Percentiles rank a stretch among this genome's conserved stretches.
phyloP scores from a whole-genome alignment of 2,329 filamentous ascomycete genomes.

The Botrytis aclada region DNA sequence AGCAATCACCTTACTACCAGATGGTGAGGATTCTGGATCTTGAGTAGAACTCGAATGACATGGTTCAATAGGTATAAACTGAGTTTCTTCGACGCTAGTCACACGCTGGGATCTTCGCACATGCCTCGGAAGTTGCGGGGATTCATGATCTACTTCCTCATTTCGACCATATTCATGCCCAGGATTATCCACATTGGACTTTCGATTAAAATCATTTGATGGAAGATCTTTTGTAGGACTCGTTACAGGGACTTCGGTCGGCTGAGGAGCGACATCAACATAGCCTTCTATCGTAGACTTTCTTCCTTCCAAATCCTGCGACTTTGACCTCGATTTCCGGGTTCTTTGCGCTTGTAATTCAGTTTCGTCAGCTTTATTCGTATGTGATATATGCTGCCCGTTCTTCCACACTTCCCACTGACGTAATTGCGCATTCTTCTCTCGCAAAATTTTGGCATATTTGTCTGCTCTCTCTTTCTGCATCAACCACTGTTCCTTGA shows the following conservation, averaged over 20 bases:
- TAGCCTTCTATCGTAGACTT: background rate
- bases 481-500: constrained; percentile 14
- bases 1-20: background rate
- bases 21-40: constrained; percentile 21
- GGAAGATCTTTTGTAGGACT: background rate
- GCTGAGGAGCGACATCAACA: background rate
- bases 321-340: background rate
- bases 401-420: constrained; percentile 5
- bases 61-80: constrained; percentile 22
- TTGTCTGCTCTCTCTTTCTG: constrained; percentile 15
- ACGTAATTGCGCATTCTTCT: background rate
- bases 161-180: background rate
- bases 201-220: background rate
- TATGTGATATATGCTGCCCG: background rate
- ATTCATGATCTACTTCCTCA: background rate
- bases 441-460: background rate
- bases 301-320: background rate
- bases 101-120: background rate
- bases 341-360: background rate
- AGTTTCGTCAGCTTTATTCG: background rate
- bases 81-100: constrained; percentile 11
- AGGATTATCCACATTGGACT: background rate
- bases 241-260: background rate
- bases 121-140: constrained; percentile 5
- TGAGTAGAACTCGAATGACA: constrained; percentile 34